Percentiles rank a stretch among this genome's conserved stretches.
phyloP scores from a whole-genome alignment of 2,329 filamentous ascomycete genomes.

The Penicillium hesseltinei region DNA sequence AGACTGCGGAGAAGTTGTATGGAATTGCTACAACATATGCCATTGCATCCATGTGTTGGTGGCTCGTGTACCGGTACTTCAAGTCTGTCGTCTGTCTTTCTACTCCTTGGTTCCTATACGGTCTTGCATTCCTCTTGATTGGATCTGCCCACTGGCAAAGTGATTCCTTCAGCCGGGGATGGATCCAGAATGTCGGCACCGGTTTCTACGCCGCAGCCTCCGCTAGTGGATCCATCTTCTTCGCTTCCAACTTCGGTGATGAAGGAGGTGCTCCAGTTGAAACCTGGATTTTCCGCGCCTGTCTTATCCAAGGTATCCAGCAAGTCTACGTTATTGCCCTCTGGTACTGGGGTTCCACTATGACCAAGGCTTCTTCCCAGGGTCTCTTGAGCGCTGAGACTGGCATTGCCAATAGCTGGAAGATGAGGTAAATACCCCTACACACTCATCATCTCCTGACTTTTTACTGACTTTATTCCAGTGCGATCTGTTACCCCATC shows the following conservation, averaged over 20 bases:
- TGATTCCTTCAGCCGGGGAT: slow-evolving; percentile 44
- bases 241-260: slow-evolving; percentile 65
- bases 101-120: slow-evolving; percentile 62
- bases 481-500: slow-evolving; percentile 58
- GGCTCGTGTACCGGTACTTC: slow-evolving; percentile 59
- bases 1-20: slow-evolving; percentile 60
- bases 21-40: slow-evolving; percentile 60
- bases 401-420: slow-evolving; percentile 43
- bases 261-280: slow-evolving; percentile 62
- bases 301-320: slow-evolving; percentile 64
- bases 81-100: slow-evolving; percentile 58
- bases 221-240: slow-evolving; percentile 62
- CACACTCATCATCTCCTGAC: background rate
- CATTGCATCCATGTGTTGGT: slow-evolving; percentile 60
- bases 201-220: slow-evolving; percentile 62
- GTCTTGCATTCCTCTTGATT: slow-evolving; percentile 60
- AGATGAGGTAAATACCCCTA: slow-evolving; percentile 34
- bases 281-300: slow-evolving; percentile 65
- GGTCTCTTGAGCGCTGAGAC: slow-evolving; percentile 40
- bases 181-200: slow-evolving; percentile 61
- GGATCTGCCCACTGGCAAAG: slow-evolving; percentile 57
- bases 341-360: slow-evolving; percentile 64
- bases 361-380: slow-evolving; percentile 46
- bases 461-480: background rate
- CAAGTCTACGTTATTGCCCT: slow-evolving; percentile 64